phyloP scores from a whole-genome alignment of 2,329 filamentous ascomycete genomes.

The Sordariomycetes sp. region DNA sequence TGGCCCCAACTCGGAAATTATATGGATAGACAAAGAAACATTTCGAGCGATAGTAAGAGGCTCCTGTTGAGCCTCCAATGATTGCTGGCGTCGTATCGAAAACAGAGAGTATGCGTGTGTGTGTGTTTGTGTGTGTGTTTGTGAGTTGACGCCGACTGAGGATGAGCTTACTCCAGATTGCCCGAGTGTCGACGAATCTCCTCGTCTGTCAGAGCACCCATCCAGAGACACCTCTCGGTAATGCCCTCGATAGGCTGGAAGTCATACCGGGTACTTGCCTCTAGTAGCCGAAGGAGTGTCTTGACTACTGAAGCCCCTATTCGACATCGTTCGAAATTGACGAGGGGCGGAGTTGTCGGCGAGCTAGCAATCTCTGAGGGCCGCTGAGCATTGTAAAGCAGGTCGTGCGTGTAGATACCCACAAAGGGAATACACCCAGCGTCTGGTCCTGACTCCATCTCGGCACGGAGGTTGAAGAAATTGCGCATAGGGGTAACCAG shows the following conservation, averaged over 20 bases:
- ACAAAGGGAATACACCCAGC: conserved; percentile 77
- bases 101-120: background rate
- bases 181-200: conserved; percentile 55
- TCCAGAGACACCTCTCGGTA: conserved; percentile 77
- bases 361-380: conserved; percentile 65
- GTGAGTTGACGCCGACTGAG: background rate
- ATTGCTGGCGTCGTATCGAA: background rate
- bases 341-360: conserved; percentile 55
- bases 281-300: conserved; percentile 67
- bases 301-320: conserved; percentile 70
- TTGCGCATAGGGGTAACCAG: conserved; percentile 71
- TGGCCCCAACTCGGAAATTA: background rate
- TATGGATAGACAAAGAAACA: background rate
- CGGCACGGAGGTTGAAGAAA: conserved; percentile 65
- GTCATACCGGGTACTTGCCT: conserved; percentile 65
- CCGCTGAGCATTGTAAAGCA: conserved; percentile 73
- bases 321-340: conserved; percentile 79
- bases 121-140: no score
- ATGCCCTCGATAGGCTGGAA: conserved; percentile 70
- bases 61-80: background rate
- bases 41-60: background rate
- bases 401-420: conserved; percentile 73
- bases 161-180: conserved; percentile 28
- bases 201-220: conserved; percentile 66
- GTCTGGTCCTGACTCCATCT: conserved; percentile 65